Percentiles rank a stretch among this genome's conserved stretches.
Conservation (phyloP, 2,329 filamentous ascomycete species). For the Fusarium nelsonii region DNA sequence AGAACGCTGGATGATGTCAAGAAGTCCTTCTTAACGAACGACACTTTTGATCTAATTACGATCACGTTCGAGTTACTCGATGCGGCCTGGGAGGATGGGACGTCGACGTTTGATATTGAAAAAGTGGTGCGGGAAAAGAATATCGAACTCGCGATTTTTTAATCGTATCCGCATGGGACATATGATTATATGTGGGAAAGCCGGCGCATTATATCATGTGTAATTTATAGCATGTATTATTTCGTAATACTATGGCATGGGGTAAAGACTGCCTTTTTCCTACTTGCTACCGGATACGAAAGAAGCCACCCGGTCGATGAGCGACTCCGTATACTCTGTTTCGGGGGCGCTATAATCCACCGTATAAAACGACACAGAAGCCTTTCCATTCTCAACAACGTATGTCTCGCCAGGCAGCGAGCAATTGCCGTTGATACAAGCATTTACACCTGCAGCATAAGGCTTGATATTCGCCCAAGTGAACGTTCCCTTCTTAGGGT, state of each 20-base stretch:
- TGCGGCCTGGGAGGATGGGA: conserved; percentile 38
- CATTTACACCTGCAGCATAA: conserved; percentile 57
- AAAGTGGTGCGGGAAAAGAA: conserved; percentile 14
- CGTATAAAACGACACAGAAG: conserved; percentile 61
- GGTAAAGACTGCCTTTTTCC: too few species aligned
- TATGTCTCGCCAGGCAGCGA: conserved; percentile 63
- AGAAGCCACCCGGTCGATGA: conserved; percentile 44
- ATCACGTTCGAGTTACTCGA: conserved; percentile 34
- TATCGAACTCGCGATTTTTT: conserved; percentile 42
- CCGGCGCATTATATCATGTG: not conserved
- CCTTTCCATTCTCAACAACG: conserved; percentile 58
- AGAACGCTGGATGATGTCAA: conserved; percentile 35
- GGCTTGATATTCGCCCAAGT: conserved; percentile 55
- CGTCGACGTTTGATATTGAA: conserved; percentile 41
- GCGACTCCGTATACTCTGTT: conserved; percentile 39
- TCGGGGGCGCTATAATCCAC: conserved; percentile 64
- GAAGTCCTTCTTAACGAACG: conserved; percentile 11
- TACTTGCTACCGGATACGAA: conserved; percentile 22
- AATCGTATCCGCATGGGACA: not conserved
- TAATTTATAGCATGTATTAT: not conserved
- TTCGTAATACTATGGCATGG: too few species aligned
- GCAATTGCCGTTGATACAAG: conserved; percentile 65
- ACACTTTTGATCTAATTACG: conserved; percentile 32
- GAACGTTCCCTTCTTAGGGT: conserved; percentile 59
- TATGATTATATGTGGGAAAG: not conserved